Base-by-base conservation (phyloP, 1,139 yeast species). In the Yamadazyma atmosphaerica region DNA sequence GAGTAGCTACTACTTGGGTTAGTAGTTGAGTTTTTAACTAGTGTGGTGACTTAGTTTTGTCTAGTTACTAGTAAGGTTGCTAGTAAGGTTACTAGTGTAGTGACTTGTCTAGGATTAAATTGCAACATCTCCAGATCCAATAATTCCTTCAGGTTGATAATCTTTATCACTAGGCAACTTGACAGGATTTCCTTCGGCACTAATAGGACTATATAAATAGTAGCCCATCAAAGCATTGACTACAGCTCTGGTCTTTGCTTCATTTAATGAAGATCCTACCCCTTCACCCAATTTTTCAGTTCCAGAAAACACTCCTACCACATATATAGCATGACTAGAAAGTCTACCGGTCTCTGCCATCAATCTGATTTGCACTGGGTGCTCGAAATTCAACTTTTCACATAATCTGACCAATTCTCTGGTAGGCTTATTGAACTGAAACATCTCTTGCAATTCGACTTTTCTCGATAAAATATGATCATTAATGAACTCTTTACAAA, bases 281-380 rank as follows among this genome's bases (percentile, higher is more conserved):
- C 97, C 97, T 65, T 92, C 98, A 37, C 98, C 97, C 41, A 92
- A 72, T 63, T 88, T 84, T 45, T 81, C 81, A 16, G 74, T 72
- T 25, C 97, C 98, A 41, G 84, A 74, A 61, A 89, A 92, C 1
- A 88, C 95, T 38, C 97, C 98, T 25, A 92, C 95, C 13, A 90
- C 86, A 54, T 79, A 92, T 32, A 89, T 83, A 18, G 98, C 96
- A 40, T 87, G 81, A 42, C 80, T 78, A 3, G 96, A 81, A 53
- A 74, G 70, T 62, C 98, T 79, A 60, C 99, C 99, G 21, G 96
- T 85, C 64, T 92, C 99, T 22, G 96, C 92, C 44, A 92, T 69
- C 43, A 94, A 75, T 58, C 95, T 81, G 29, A 90, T 58, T 46
- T 68, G 81, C 5, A 86, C 74, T 17, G 97, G 97, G 23, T 79